Conservation (phyloP, 2,329 filamentous ascomycete genomes). For the Chaetomiaceae sp. region DNA sequence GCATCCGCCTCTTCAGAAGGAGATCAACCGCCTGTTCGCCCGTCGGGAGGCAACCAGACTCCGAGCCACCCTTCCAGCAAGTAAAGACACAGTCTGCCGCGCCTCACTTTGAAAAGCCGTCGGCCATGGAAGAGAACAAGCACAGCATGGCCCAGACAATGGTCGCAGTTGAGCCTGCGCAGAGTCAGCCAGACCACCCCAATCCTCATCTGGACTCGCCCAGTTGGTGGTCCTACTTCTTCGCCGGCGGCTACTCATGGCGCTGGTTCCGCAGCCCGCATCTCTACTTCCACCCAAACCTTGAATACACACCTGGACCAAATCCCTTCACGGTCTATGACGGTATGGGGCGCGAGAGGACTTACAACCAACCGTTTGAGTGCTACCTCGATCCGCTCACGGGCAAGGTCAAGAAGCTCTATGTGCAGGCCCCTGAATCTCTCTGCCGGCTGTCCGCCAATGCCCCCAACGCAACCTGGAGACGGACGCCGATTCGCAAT, state of each 20-base stretch:
- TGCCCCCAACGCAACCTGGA: constrained; percentile 7
- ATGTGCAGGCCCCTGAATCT: constrained; percentile 9
- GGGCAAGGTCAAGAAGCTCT: constrained; percentile 7
- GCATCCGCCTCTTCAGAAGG: too few relatives aligned
- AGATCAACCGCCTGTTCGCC: too few relatives aligned
- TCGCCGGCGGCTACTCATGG: constrained; percentile 1
- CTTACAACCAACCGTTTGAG: constrained; percentile 6
- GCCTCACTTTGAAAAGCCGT: too few relatives aligned
- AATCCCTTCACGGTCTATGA: constrained; percentile 4
- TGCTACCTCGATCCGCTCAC: constrained; percentile 8
- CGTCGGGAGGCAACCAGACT: too few relatives aligned
- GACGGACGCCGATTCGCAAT: constrained; percentile 9
- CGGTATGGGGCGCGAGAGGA: constrained; percentile 4
- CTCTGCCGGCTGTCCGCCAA: not conserved
- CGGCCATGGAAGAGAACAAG: not conserved
- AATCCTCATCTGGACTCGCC: constrained; percentile 2
- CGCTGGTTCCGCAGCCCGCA: constrained; percentile 6
- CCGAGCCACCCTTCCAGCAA: too few relatives aligned
- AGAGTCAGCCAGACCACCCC: not conserved
- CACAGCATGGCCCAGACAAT: not conserved
- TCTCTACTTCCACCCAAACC: constrained; percentile 3
- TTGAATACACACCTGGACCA: constrained; percentile 1
- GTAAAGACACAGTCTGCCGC: too few relatives aligned
- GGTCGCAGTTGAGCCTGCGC: too few relatives aligned
- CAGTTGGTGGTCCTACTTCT: constrained; percentile 9